These are phyloP conservation scores for Aspergillus ruber DNA, from an alignment of 2,329 filamentous ascomycete species.

Conservation along the genomic window DNA sequence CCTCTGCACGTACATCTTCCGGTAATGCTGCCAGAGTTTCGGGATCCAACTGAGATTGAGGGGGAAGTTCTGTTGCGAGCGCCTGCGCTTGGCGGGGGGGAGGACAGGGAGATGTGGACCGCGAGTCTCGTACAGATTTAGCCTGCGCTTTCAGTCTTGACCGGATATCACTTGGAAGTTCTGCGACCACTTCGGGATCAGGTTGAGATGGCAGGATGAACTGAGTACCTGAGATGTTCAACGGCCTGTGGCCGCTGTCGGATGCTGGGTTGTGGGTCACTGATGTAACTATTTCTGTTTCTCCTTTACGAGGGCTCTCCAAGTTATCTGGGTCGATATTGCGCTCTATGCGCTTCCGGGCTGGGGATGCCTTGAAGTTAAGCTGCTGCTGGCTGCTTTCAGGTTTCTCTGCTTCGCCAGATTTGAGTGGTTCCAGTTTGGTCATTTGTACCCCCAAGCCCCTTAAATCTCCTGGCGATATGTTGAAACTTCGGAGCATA, in stretches of 20 bases:
- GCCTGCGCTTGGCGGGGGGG: constrained; percentile 15
- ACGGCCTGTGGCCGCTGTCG: constrained; percentile 49
- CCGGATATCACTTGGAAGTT: constrained; percentile 77
- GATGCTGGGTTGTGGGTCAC: constrained; percentile 25
- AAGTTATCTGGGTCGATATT: constrained; percentile 45
- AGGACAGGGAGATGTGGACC: constrained; percentile 28
- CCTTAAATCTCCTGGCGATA: constrained; percentile 86
- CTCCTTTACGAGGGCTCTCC: constrained; percentile 35
- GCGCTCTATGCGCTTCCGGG: constrained; percentile 18
- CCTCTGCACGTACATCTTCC: constrained; percentile 75
- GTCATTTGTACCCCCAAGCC: constrained; percentile 91
- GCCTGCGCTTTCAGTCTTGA: constrained; percentile 62
- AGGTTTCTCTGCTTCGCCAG: constrained; percentile 41
- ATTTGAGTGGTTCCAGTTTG: constrained; percentile 74
- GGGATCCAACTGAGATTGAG: constrained; percentile 73
- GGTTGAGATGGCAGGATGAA: constrained; percentile 80
- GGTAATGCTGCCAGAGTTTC: constrained; percentile 79
- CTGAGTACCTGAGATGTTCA: constrained; percentile 81
- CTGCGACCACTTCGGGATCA: constrained; percentile 73
- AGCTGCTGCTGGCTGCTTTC: constrained; percentile 76
- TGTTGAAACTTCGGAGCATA: constrained; percentile 71
- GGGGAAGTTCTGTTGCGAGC: constrained; percentile 41
- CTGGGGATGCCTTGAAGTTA: constrained; percentile 54
- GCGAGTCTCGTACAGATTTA: constrained; percentile 16
- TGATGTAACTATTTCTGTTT: constrained; percentile 14